Conservation (phyloP, 495 filamentous ascomycete genomes). For the Hyaloscypha bicolor region DNA sequence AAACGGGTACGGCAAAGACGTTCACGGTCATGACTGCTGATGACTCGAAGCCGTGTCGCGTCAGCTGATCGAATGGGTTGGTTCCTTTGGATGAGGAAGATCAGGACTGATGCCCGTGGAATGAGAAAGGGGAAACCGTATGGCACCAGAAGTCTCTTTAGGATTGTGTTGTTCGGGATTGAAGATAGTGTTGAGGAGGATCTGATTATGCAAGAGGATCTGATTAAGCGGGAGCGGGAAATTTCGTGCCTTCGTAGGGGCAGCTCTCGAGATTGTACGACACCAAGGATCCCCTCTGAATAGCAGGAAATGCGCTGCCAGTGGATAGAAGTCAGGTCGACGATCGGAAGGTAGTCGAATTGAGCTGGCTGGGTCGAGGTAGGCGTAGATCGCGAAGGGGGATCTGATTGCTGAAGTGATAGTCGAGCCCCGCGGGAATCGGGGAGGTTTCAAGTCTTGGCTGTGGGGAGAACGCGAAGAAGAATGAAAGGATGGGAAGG, state of each 20-base stretch:
- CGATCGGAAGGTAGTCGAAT: background rate
- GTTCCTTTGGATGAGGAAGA: background rate
- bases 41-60: background rate
- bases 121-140: background rate
- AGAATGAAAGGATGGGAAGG: background rate
- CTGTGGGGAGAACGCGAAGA: background rate
- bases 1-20: constrained; percentile 71
- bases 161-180: background rate
- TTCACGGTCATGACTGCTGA: constrained; percentile 48
- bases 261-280: background rate
- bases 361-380: background rate
- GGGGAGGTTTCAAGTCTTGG: background rate
- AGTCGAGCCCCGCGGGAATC: background rate
- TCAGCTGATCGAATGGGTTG: background rate
- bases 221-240: constrained; percentile 15
- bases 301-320: background rate
- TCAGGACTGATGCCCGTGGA: background rate
- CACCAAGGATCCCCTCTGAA: background rate
- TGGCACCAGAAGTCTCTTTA: background rate
- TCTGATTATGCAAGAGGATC: constrained; percentile 26
- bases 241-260: background rate
- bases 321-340: constrained; percentile 4
- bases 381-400: background rate
- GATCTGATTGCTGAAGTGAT: constrained; percentile 4
- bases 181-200: constrained; percentile 9